A percentile compares a stretch with the other conserved stretches of the same genome.
phyloP scores from a whole-genome alignment of 768 basidiomycete species.

The Sutorius australiensis region DNA sequence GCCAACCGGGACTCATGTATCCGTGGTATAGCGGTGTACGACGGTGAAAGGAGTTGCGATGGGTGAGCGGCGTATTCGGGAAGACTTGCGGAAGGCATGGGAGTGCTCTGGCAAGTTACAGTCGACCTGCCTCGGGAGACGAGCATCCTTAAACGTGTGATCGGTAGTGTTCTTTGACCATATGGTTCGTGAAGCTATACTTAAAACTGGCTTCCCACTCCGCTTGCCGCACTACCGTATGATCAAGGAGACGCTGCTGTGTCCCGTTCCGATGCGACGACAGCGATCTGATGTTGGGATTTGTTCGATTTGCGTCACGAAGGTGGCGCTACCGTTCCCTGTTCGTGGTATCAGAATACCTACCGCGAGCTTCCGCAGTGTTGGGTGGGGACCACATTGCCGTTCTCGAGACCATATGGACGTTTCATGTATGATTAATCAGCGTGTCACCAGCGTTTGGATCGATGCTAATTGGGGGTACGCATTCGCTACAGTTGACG shows the following conservation, averaged over 20 bases:
- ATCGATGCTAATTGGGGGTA: background rate
- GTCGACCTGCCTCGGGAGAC: background rate
- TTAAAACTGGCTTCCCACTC: slow-evolving; percentile 34
- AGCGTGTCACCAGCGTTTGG: background rate
- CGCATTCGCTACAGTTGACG: background rate
- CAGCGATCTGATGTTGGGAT: background rate
- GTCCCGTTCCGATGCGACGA: background rate
- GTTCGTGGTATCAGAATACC: background rate
- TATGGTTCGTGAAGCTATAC: slow-evolving; percentile 32
- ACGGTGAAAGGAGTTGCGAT: slow-evolving; percentile 37
- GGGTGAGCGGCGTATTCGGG: slow-evolving; percentile 46
- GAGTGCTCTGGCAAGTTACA: slow-evolving; percentile 20
- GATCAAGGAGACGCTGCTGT: background rate
- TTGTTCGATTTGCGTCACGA: background rate
- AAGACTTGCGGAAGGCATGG: slow-evolving; percentile 55
- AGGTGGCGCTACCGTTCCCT: background rate
- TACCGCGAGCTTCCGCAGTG: background rate
- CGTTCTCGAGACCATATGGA: slow-evolving; percentile 7
- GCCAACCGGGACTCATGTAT: slow-evolving; percentile 52
- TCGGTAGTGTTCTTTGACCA: slow-evolving; percentile 17
- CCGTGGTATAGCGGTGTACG: slow-evolving; percentile 55
- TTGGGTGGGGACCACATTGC: background rate
- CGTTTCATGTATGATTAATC: slow-evolving; percentile 14
- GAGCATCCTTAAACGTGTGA: slow-evolving; percentile 21
- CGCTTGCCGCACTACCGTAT: slow-evolving; percentile 16